These are phyloP conservation scores for Talaromyces sp. DNA, from an alignment of 2,329 filamentous ascomycete genomes.

Conservation along the genomic window DNA sequence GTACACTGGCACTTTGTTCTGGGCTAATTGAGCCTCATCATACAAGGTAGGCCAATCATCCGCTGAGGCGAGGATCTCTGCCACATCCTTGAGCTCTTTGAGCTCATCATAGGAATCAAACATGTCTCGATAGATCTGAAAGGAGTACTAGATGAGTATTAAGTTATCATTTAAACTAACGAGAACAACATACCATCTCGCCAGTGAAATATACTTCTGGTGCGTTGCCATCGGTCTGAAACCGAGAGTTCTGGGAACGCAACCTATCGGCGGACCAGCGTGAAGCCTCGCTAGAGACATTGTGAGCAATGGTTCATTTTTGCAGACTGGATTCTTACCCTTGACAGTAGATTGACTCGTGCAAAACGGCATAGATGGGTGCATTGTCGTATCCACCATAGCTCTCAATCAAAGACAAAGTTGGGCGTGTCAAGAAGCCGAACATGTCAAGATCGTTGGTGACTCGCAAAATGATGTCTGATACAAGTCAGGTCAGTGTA, in stretches of 20 bases:
- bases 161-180: not conserved
- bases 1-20: slow-evolving; percentile 80
- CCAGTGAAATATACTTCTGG: slow-evolving; percentile 73
- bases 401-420: slow-evolving; percentile 63
- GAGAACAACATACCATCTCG: slow-evolving; percentile 61
- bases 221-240: slow-evolving; percentile 40
- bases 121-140: slow-evolving; percentile 69
- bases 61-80: slow-evolving; percentile 63
- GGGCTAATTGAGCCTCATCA: slow-evolving; percentile 64
- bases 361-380: slow-evolving; percentile 78
- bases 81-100: slow-evolving; percentile 60
- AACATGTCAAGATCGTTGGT: slow-evolving; percentile 70
- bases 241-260: slow-evolving; percentile 33
- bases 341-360: slow-evolving; percentile 84
- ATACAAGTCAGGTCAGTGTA: slow-evolving; percentile 11
- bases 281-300: slow-evolving; percentile 48
- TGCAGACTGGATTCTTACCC: slow-evolving; percentile 36
- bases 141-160: slow-evolving; percentile 1
- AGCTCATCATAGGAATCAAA: slow-evolving; percentile 78
- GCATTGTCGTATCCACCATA: slow-evolving; percentile 66
- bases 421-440: slow-evolving; percentile 67
- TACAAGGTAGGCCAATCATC: slow-evolving; percentile 73
- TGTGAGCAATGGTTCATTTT: slow-evolving; percentile 17
- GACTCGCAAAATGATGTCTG: slow-evolving; percentile 64
- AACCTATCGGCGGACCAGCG: slow-evolving; percentile 65